Conservation (phyloP, 1,284 basidiomycete genomes). For the Inonotus obliquus region DNA sequence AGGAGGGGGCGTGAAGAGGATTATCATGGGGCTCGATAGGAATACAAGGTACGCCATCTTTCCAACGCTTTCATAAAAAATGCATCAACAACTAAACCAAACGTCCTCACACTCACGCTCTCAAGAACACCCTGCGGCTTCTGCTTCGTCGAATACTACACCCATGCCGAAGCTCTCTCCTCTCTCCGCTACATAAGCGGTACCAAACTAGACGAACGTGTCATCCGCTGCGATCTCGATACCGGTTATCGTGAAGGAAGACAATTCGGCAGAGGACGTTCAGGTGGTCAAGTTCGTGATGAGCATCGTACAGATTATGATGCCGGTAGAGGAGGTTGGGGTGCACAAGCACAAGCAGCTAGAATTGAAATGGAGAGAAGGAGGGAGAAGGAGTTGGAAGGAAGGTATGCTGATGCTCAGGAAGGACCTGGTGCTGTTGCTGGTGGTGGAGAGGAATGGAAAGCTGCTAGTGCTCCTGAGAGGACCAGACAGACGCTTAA, state of each 20-base stretch:
- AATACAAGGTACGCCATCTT: constrained; percentile 70
- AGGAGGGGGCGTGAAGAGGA: constrained; percentile 94
- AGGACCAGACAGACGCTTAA: constrained; percentile 41
- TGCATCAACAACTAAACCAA: no score
- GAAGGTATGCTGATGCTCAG: constrained; percentile 83
- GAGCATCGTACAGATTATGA: constrained; percentile 98
- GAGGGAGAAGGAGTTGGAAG: constrained; percentile 59
- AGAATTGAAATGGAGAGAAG: constrained; percentile 72
- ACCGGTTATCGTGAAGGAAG: constrained; percentile 96
- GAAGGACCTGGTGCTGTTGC: constrained; percentile 79
- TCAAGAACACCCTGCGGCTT: constrained; percentile 96
- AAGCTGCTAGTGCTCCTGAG: constrained; percentile 40
- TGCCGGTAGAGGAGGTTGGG: constrained; percentile 95
- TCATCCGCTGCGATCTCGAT: constrained; percentile 97
- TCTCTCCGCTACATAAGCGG: constrained; percentile 93
- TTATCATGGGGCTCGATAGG: constrained; percentile 98
- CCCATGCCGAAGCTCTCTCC: constrained; percentile 90
- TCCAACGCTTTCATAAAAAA: no score
- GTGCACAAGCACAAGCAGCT: constrained; percentile 69
- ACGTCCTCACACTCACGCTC: not conserved
- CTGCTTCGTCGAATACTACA: constrained; percentile 99
- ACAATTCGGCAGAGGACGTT: constrained; percentile 96
- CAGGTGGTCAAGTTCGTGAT: constrained; percentile 93
- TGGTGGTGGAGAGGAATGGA: constrained; percentile 82
- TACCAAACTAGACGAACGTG: constrained; percentile 98